These are phyloP conservation scores for Chrysanthemum makinoi DNA, from an alignment of 129 eudicot genomes.

Conservation along the genomic window DNA sequence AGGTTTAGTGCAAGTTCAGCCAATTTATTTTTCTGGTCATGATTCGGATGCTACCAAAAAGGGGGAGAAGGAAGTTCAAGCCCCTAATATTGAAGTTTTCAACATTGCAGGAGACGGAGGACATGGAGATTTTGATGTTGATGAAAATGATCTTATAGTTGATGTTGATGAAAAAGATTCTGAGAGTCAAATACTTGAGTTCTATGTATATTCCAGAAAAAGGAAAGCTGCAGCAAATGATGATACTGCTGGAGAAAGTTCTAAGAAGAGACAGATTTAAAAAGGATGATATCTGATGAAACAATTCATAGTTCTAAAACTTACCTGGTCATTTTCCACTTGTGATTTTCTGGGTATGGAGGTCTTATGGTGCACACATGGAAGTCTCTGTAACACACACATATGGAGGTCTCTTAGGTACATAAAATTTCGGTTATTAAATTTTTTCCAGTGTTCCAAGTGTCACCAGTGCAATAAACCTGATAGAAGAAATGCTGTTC, in stretches of 20 bases:
- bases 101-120: neutral
- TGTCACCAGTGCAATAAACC: slow-evolving; percentile 1
- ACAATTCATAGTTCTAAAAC: neutral
- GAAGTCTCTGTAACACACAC: neutral
- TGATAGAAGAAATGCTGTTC: neutral
- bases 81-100: too few relatives aligned
- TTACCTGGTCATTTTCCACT: neutral
- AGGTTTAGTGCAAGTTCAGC: too few relatives aligned
- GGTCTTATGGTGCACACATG: neutral
- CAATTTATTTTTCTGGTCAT: too few relatives aligned
- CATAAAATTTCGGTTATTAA: neutral
- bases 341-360: neutral
- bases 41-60: too few relatives aligned
- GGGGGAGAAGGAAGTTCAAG: too few relatives aligned
- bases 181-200: neutral
- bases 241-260: neutral
- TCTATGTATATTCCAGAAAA: neutral
- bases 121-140: neutral
- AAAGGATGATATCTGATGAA: slow-evolving; percentile 2
- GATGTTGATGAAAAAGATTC: neutral
- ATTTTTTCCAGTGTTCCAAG: neutral
- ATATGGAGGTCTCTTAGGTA: neutral
- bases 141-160: neutral
- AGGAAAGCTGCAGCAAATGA: neutral
- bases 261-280: neutral